phyloP scores from a whole-genome alignment of 371 early-diverging fungal genomes.

The Circinella umbellata region DNA sequence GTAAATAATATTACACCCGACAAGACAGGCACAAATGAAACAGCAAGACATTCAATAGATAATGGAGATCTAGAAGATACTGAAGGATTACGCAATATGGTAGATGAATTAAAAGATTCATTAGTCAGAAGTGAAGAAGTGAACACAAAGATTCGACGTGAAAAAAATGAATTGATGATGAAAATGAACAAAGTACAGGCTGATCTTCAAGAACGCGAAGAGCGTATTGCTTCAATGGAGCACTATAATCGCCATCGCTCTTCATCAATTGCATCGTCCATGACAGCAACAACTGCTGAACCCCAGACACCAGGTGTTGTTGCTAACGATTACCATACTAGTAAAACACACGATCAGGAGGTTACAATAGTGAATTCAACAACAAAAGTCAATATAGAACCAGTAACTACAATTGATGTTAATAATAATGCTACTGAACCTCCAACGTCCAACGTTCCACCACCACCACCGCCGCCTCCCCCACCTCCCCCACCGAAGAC shows the following conservation, averaged over 20 bases:
- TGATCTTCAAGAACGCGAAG: conserved; percentile 43
- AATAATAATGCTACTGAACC: neutral
- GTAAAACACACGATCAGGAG: too few species aligned
- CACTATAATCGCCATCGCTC: neutral
- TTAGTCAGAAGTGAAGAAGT: conserved; percentile 38
- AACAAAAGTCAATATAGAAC: too few species aligned
- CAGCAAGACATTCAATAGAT: neutral
- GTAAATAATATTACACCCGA: neutral
- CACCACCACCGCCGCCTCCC: conserved; percentile 39
- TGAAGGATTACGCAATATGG: conserved; percentile 48
- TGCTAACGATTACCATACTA: too few species aligned
- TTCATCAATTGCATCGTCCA: conserved; percentile 11
- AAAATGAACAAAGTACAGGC: conserved; percentile 45
- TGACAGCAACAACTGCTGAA: conserved; percentile 1
- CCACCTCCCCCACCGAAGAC: conserved; percentile 38
- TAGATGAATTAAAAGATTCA: conserved; percentile 45
- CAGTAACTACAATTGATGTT: neutral
- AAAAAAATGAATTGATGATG: conserved; percentile 53
- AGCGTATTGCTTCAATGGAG: conserved; percentile 25
- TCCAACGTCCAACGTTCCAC: neutral
- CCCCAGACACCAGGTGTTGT: conserved; percentile 1
- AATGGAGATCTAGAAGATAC: conserved; percentile 36
- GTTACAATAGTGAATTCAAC: too few species aligned
- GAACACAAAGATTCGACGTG: conserved; percentile 45
- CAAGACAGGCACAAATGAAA: neutral